A percentile compares a stretch with the other conserved stretches of the same genome.
These are phyloP conservation scores for Gilbertella persicaria DNA, from an alignment of 371 early-diverging fungal species.

Conservation along the genomic window DNA sequence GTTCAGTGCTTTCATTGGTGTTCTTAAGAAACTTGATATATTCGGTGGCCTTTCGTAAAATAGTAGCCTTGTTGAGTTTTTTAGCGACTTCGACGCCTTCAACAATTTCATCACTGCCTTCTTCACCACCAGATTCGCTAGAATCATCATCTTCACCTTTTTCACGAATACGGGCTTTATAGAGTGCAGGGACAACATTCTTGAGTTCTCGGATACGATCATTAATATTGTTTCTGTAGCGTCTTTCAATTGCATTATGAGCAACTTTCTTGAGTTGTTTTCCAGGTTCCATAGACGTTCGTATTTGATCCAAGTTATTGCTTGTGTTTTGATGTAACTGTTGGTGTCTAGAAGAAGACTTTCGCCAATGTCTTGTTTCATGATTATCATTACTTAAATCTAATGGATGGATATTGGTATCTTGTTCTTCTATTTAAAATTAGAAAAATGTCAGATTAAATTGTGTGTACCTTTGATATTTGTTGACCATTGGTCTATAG, in stretches of 20 bases:
- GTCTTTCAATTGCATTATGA: constrained; percentile 88
- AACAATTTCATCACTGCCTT: constrained; percentile 56
- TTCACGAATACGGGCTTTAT: constrained; percentile 45
- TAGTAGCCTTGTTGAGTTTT: constrained; percentile 87
- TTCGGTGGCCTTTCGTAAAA: constrained; percentile 81
- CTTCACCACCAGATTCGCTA: constrained; percentile 47
- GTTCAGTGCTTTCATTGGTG: constrained; percentile 46
- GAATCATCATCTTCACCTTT: constrained; percentile 31
- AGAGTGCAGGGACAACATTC: constrained; percentile 79
- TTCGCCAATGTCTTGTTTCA: constrained; percentile 19
- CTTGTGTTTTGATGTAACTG: constrained; percentile 12
- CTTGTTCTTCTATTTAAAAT: neutral
- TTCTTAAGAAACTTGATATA: constrained; percentile 75
- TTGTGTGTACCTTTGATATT: constrained; percentile 3
- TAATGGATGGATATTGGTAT: neutral
- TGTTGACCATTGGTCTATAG: constrained; percentile 25
- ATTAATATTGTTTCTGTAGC: constrained; percentile 91
- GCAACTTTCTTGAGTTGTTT: constrained; percentile 72
- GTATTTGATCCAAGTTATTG: neutral
- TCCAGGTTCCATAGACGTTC: constrained; percentile 13
- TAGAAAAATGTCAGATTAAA: neutral
- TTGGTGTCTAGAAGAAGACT: constrained; percentile 16
- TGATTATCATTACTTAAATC: constrained; percentile 4
- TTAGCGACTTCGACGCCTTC: constrained; percentile 68
- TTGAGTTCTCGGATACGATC: constrained; percentile 83